Evolutionary conservation across 768 basidiomycete genomes (phyloP), one percentile per base, ranked within the genome.

Genomic region (Neoboletus brunneissimus): DNA sequence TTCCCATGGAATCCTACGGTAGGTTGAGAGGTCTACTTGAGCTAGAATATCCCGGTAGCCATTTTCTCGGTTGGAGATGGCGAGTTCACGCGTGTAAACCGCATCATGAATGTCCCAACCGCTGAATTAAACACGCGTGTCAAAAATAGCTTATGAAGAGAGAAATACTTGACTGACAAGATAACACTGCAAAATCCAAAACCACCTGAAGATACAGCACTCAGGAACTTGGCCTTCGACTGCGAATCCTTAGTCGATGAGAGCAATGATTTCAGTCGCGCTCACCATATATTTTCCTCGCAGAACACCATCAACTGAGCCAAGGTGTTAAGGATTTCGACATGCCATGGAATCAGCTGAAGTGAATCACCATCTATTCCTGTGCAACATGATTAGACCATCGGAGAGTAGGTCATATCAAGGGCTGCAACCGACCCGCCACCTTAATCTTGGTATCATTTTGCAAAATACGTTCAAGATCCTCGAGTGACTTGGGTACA

Each of bases 131-230:
- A 53, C 43, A 62, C 40, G 34, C 47, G 15, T 16, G 11, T 45
- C 10, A 44, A 15, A 49, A 44, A 49, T 43, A 41, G 9, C 10
- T 0, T 2, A 48, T 35, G 48, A 44, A 41, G 32, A 47, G 10
- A 25, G 16, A 53, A 48, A 37, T 3, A 5, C 41, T 35, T n/a
- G 5, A 76, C 87, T 64, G 57, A 90, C 91, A 95, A 98, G 54
- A 95, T 84, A 47, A 95, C 89, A 64, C 89, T 91, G 75, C 92
- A 96, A 75, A 95, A 97, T 6, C 93, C 92, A 69, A 97, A 96
- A 0, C 93, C 93, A 59, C 87, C 85, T 1, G 86, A 81, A 48
- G 86, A 82, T 9, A 79, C 89, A 0, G 91, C 88, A 48, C 85
- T 85, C 34, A 97, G 67, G 69, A 98, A 97, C 75, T 98, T 98